These are phyloP conservation scores for Plasmodium vinckei DNA, from an alignment of 169 alveolate genomes.

Conservation along the genomic window DNA sequence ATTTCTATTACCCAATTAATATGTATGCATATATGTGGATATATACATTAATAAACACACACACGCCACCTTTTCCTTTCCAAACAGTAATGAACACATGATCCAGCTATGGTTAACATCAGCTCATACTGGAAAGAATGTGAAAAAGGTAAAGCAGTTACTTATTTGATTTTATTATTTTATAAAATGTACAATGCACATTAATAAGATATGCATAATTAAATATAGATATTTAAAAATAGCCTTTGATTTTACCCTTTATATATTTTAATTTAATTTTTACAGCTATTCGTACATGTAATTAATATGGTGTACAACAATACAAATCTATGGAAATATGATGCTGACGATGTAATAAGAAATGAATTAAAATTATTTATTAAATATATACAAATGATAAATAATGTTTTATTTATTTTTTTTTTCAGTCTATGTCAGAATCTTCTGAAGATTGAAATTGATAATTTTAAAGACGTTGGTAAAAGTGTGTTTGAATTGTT, in stretches of 20 bases:
- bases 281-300: conserved; percentile 63
- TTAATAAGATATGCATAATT: not conserved
- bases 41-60: conserved; percentile 14
- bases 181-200: too few relatives aligned
- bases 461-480: not conserved
- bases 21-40: not conserved
- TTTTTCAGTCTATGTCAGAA: conserved; percentile 71
- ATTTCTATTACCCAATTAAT: too few relatives aligned
- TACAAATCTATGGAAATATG: conserved; percentile 76
- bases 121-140: conserved; percentile 67
- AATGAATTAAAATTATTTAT: conserved; percentile 25
- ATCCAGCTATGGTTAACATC: conserved; percentile 72
- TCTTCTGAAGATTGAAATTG: conserved; percentile 47
- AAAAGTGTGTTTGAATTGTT: not conserved
- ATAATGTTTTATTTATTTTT: not conserved
- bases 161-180: not conserved
- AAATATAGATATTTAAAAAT: conserved; percentile 7
- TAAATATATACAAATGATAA: not conserved
- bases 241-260: too few relatives aligned
- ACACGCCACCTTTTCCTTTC: not conserved
- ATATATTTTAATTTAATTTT: not conserved
- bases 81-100: conserved; percentile 46
- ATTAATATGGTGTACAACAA: conserved; percentile 73
- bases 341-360: conserved; percentile 51
- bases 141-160: conserved; percentile 50